Evolutionary conservation across 176 grass and related monocot species (phyloP).

Genomic region (Carex myosuroides): DNA sequence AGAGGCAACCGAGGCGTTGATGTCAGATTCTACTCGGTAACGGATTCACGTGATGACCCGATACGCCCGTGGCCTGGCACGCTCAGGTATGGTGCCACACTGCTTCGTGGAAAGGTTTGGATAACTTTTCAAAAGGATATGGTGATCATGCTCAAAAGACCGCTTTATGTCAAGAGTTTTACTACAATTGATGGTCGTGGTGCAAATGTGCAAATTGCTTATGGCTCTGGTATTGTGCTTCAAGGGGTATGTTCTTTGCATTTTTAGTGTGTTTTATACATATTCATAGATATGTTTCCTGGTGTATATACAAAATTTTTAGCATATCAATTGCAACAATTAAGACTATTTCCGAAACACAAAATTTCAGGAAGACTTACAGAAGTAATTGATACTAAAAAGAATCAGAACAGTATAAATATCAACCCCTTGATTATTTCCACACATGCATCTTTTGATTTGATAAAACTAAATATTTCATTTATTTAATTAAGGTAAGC

Average conservation of each 20-base stretch:
- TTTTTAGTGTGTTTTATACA: neutral
- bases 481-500: slow-evolving; percentile 22
- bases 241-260: slow-evolving; percentile 21
- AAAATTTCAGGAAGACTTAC: neutral
- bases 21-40: slow-evolving; percentile 42
- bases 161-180: slow-evolving; percentile 71
- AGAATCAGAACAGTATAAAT: neutral
- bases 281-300: neutral
- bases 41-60: slow-evolving; percentile 59
- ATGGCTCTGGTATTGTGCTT: slow-evolving; percentile 61
- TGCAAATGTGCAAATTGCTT: slow-evolving; percentile 55
- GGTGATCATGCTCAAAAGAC: slow-evolving; percentile 51
- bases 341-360: neutral
- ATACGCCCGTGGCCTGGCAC: slow-evolving; percentile 44
- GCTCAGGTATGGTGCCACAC: slow-evolving; percentile 62
- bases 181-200: slow-evolving; percentile 79
- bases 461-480: neutral
- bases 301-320: neutral
- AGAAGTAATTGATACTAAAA: neutral
- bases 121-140: slow-evolving; percentile 56
- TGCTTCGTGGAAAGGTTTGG: slow-evolving; percentile 70
- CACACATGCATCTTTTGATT: neutral
- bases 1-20: slow-evolving; percentile 39
- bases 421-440: neutral
- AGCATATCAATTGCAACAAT: neutral